Evolutionary conservation across 2,329 filamentous ascomycete genomes (phyloP).

Genomic region (Magnaporthales sp.): DNA sequence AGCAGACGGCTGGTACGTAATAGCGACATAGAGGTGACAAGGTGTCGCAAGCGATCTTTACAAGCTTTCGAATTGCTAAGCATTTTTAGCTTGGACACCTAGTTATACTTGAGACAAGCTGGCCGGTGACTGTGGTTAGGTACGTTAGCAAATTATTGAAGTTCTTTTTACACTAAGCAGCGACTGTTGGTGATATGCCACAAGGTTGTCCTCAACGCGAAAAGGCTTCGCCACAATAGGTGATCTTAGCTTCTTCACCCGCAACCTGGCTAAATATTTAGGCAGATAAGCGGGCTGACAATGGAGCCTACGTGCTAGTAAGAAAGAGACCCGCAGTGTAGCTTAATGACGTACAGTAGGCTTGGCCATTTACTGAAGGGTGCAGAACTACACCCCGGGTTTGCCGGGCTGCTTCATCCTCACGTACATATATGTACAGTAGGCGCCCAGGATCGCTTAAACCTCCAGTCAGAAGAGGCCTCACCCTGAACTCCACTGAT

Average conservation of each 20-base stretch:
- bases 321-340: background rate
- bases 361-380: too few species aligned
- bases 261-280: background rate
- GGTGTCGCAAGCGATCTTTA: background rate
- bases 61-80: background rate
- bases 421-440: too few species aligned
- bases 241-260: background rate
- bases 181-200: background rate
- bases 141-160: background rate
- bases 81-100: too few species aligned
- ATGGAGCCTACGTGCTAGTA: too few species aligned
- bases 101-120: too few species aligned
- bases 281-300: background rate
- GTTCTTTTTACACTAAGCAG: background rate
- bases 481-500: background rate
- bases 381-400: too few species aligned
- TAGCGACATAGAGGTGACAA: background rate
- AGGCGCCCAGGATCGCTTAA: background rate
- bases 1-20: background rate
- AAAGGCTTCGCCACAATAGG: background rate
- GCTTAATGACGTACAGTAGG: background rate
- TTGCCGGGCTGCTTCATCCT: too few species aligned
- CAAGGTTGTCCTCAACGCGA: background rate
- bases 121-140: background rate
- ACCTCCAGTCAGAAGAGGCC: background rate